These are phyloP conservation scores for Metschnikowia picachoensis DNA, from an alignment of 805 yeast species.

Conservation along the genomic window DNA sequence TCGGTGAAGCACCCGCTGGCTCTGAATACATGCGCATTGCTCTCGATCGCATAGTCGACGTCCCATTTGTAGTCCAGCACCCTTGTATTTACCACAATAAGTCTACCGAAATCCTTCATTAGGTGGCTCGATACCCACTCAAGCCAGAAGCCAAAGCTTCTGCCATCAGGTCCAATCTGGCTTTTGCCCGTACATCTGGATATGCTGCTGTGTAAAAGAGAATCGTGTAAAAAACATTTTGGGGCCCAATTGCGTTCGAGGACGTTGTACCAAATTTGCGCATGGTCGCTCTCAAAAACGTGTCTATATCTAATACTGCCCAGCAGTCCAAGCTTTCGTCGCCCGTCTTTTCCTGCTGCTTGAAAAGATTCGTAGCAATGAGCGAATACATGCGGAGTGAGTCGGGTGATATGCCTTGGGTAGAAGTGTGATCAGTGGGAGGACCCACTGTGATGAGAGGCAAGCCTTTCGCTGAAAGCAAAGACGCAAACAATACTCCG, in stretches of 20 bases:
- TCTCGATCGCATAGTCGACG: too few species aligned
- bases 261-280: conserved; percentile 18
- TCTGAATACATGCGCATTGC: too few species aligned
- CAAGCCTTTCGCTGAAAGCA: conserved; percentile 35
- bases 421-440: conserved; percentile 8
- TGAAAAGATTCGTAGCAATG: conserved; percentile 29
- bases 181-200: conserved; percentile 33
- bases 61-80: too few species aligned
- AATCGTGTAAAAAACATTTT: conserved; percentile 4
- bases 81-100: too few species aligned
- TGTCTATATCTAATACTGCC: conserved; percentile 30
- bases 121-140: conserved; percentile 25
- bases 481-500: conserved; percentile 26
- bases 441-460: conserved; percentile 38
- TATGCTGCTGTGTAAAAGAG: conserved; percentile 29
- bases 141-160: conserved; percentile 32
- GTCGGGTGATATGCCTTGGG: conserved; percentile 21
- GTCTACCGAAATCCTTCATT: neutral
- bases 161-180: conserved; percentile 30
- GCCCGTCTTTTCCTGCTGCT: conserved; percentile 15
- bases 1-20: too few species aligned
- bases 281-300: conserved; percentile 25
- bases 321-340: conserved; percentile 21
- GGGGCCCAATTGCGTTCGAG: conserved; percentile 9
- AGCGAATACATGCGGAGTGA: conserved; percentile 33